These are phyloP conservation scores for Lithospermum erythrorhizon DNA, from an alignment of 257 asterid species.

Conservation along the genomic window DNA sequence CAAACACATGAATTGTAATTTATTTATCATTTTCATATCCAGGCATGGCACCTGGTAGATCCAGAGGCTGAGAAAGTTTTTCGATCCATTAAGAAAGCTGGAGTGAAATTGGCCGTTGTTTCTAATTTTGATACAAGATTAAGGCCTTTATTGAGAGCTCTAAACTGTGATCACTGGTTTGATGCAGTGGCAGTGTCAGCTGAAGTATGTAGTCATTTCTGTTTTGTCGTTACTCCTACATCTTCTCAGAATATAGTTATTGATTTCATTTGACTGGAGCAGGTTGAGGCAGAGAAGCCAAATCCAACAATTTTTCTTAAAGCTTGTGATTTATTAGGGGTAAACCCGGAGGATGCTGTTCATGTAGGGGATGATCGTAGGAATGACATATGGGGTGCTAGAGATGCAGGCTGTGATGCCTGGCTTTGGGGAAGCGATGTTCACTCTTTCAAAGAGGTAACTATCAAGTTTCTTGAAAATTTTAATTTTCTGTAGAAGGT, in stretches of 20 bases:
- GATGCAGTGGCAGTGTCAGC: conserved; percentile 98
- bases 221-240: background rate
- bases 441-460: conserved; percentile 91
- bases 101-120: conserved; percentile 80
- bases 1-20: background rate
- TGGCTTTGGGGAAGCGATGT: conserved; percentile 99
- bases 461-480: conserved; percentile 18
- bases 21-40: conserved; percentile 10
- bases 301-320: conserved; percentile 87
- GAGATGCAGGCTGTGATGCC: conserved; percentile 98
- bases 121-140: conserved; percentile 91
- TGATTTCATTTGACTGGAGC: conserved; percentile 12
- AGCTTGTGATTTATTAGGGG: conserved; percentile 89
- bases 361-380: conserved; percentile 98
- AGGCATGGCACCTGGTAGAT: conserved; percentile 99
- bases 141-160: conserved; percentile 73
- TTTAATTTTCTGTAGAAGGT: background rate
- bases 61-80: conserved; percentile 85
- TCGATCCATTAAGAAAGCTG: conserved; percentile 62
- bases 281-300: conserved; percentile 99
- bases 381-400: conserved; percentile 95
- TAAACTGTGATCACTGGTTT: conserved; percentile 94
- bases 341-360: conserved; percentile 86
- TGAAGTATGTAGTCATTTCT: conserved; percentile 41
- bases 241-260: background rate